These are phyloP conservation scores for Sporothrix brunneoviolacea DNA, from an alignment of 2,329 filamentous ascomycete species.

Conservation along the genomic window DNA sequence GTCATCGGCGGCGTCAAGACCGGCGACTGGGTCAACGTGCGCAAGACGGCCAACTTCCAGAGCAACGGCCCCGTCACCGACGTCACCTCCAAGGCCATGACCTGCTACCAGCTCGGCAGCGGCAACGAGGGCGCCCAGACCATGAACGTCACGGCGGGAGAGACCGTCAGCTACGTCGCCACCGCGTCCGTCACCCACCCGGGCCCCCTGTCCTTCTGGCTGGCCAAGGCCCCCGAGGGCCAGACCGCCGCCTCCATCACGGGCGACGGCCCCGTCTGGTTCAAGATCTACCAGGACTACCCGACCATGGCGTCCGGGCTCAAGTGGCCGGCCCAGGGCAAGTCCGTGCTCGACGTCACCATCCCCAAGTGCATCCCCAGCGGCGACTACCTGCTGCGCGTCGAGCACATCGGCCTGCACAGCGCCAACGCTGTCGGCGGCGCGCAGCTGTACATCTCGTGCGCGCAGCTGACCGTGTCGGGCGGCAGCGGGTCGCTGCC, in stretches of 20 bases:
- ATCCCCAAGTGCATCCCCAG: constrained; percentile 28
- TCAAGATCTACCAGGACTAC: constrained; percentile 37
- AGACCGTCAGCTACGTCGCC: constrained; percentile 34
- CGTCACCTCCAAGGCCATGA: constrained; percentile 40
- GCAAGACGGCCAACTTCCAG: constrained; percentile 44
- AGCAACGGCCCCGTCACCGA: constrained; percentile 42
- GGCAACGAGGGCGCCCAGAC: constrained; percentile 35
- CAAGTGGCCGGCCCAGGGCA: constrained; percentile 30
- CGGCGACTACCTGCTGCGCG: constrained; percentile 32
- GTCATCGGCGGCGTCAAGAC: constrained; percentile 27
- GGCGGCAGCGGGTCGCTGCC: constrained; percentile 22
- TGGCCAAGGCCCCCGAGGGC: constrained; percentile 33
- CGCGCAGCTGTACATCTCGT: constrained; percentile 30
- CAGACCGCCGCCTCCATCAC: constrained; percentile 31
- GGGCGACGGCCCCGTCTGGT: constrained; percentile 34
- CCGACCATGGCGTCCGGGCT: constrained; percentile 29
- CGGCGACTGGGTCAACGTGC: constrained; percentile 39
- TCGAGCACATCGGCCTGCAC: constrained; percentile 32
- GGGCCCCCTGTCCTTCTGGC: constrained; percentile 34
- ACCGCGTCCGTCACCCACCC: constrained; percentile 34
- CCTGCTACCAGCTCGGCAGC: constrained; percentile 41
- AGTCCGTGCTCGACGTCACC: constrained; percentile 22
- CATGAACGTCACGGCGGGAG: constrained; percentile 38
- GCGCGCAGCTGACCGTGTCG: constrained; percentile 25
- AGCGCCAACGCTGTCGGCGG: constrained; percentile 24